Evolutionary conservation across 1,284 basidiomycete genomes (phyloP), one percentile per base, ranked within the genome.

Genomic region (Ustilago curta): DNA sequence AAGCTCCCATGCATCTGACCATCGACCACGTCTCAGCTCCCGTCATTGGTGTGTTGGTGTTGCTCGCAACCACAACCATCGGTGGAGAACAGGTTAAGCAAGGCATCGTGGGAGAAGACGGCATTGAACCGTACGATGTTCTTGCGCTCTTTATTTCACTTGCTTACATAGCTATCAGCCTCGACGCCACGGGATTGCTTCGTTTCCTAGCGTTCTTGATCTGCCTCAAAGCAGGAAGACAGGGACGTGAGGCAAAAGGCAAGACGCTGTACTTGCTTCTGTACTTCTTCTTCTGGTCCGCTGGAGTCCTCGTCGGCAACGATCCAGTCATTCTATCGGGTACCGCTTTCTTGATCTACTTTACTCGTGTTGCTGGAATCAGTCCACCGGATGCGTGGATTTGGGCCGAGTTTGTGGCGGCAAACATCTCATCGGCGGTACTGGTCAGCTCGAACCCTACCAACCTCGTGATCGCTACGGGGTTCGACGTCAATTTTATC

Each of bases 81-180:
- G 88, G 91, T 60, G 88, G 90, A 0, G 70, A 79, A 0, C 91
- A 87, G 84, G 83, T 96, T 27, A 88, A 90, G 7, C 86, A 89
- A 59, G 95, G 95, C 12, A 88, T 89, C 42, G 87, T 88, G 0
- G 91, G 91, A 21, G 86, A 88, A 0, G 91, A 91, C 51, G 92
- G 92, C 3, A 89, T 97, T 42, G 89, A 93, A 75, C 95, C 96
- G 0, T 93, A 95, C 80, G 94, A 97, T 84, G 94, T 98, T 68
- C 90, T 98, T 85, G 92, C 93, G 29, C 87, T 98, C 4, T 97
- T 98, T 86, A 90, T 94, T 74, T 93, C 92, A 2, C 88, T 98
- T 58, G 95, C 95, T 0, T 99, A 98, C 86, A 92, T 98, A 87
- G 91, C 95, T 4, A 92, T 97, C 53, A 94, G 94, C 0, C 88